Evolutionary conservation across 352 stramenopile genomes (phyloP).

Genomic region (Globisporangium viniferum): DNA sequence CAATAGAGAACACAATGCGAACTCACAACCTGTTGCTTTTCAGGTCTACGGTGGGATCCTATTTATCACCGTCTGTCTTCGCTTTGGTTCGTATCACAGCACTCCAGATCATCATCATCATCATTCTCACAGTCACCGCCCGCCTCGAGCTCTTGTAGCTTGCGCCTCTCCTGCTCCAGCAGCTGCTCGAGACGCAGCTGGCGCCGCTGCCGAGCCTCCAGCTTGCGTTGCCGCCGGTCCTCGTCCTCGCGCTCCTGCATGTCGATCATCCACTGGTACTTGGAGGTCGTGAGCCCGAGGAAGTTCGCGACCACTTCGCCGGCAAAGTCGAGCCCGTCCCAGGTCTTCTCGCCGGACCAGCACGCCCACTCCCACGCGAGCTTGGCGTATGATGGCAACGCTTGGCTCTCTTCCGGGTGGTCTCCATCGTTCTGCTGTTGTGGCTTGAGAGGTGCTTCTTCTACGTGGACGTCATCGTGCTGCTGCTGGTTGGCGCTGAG

Average conservation of each 20-base stretch:
- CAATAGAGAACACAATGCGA: slow-evolving; percentile 8
- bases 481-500: not conserved
- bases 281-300: slow-evolving; percentile 73
- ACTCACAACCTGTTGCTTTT: not conserved
- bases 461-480: not conserved
- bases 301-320: slow-evolving; percentile 82
- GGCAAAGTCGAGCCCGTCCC: slow-evolving; percentile 71
- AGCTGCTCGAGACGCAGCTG: slow-evolving; percentile 67
- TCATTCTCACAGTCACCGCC: slow-evolving; percentile 12
- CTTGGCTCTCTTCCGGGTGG: not conserved
- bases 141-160: slow-evolving; percentile 58
- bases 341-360: slow-evolving; percentile 66
- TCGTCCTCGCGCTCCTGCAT: slow-evolving; percentile 68
- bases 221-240: slow-evolving; percentile 48
- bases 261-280: slow-evolving; percentile 85
- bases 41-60: not conserved
- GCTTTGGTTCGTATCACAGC: not conserved
- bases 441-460: not conserved
- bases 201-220: slow-evolving; percentile 59
- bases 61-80: not conserved
- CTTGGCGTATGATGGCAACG: slow-evolving; percentile 1
- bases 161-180: slow-evolving; percentile 64
- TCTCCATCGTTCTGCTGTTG: not conserved
- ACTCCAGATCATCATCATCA: not conserved
- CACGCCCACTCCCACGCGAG: slow-evolving; percentile 59